Conservation (phyloP, 2,329 filamentous ascomycete genomes). For the Cladophialophora yegresii region DNA sequence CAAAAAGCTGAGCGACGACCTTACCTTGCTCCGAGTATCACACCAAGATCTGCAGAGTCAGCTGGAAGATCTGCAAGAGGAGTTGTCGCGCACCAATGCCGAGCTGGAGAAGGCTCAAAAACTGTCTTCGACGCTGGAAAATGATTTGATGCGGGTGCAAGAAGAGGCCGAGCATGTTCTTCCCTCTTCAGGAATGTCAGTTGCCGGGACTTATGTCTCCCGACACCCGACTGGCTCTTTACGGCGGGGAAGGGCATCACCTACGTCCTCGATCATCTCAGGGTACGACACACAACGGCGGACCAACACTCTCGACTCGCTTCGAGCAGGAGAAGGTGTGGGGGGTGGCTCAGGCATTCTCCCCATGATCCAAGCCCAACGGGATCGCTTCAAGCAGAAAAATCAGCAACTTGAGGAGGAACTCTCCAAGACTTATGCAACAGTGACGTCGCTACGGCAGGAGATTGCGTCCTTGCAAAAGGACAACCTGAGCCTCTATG, state of each 20-base stretch:
- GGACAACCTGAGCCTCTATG: slow-evolving; percentile 93
- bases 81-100: slow-evolving; percentile 77
- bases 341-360: slow-evolving; percentile 83
- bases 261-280: slow-evolving; percentile 96
- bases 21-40: slow-evolving; percentile 88
- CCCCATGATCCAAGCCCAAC: slow-evolving; percentile 96
- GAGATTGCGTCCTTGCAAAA: slow-evolving; percentile 91
- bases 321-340: slow-evolving; percentile 66
- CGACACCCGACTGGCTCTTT: slow-evolving; percentile 68
- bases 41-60: slow-evolving; percentile 86
- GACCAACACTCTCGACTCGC: slow-evolving; percentile 57
- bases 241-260: slow-evolving; percentile 72
- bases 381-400: slow-evolving; percentile 96
- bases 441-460: slow-evolving; percentile 80
- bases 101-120: slow-evolving; percentile 83
- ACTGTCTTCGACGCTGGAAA: slow-evolving; percentile 85
- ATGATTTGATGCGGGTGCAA: slow-evolving; percentile 85
- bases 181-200: slow-evolving; percentile 81
- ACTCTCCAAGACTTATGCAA: slow-evolving; percentile 78
- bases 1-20: slow-evolving; percentile 92
- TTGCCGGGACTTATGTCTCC: slow-evolving; percentile 86
- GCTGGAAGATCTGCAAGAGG: slow-evolving; percentile 77
- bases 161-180: slow-evolving; percentile 80
- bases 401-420: slow-evolving; percentile 89
- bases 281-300: slow-evolving; percentile 75